Percentiles rank a stretch among this genome's conserved stretches.
phyloP scores from a whole-genome alignment of 208 protist species.

The Porcisia hertigi region DNA sequence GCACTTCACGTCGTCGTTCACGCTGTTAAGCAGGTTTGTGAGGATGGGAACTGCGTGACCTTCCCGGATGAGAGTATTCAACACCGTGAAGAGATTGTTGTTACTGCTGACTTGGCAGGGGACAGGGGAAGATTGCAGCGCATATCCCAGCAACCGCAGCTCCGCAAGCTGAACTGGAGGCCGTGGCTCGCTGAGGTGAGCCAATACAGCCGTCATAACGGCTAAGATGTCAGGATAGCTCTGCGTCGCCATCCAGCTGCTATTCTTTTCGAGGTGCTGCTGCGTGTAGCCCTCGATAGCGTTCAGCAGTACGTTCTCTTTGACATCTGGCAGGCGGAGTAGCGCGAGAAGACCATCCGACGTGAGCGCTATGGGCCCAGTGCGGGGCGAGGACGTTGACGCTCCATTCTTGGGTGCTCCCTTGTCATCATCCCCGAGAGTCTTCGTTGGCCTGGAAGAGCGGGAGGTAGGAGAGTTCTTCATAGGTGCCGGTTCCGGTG shows the following conservation, averaged over 20 bases:
- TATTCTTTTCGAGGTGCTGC: constrained; percentile 44
- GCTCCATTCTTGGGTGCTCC: constrained; percentile 14
- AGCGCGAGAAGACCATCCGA: constrained; percentile 58
- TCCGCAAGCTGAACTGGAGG: constrained; percentile 79
- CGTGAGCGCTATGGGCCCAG: constrained; percentile 26
- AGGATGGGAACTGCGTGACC: constrained; percentile 50
- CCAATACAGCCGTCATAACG: constrained; percentile 55
- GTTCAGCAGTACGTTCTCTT: constrained; percentile 72
- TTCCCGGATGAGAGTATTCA: constrained; percentile 56
- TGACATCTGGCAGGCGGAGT: constrained; percentile 77
- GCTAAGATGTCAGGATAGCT: constrained; percentile 45
- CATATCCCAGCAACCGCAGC: constrained; percentile 60
- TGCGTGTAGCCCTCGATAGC: constrained; percentile 72
- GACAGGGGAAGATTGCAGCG: constrained; percentile 53
- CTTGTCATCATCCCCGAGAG: constrained; percentile 3
- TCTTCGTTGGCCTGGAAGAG: constrained; percentile 4
- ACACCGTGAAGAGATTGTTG: constrained; percentile 34
- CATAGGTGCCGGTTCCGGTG: constrained; percentile 39
- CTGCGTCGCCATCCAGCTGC: constrained; percentile 35
- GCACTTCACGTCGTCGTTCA: constrained; percentile 93
- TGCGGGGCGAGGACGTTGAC: constrained; percentile 7
- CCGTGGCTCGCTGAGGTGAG: constrained; percentile 72
- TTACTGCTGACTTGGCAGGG: constrained; percentile 30
- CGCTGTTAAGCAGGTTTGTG: constrained; percentile 75
- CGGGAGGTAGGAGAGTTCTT: constrained; percentile 32